Base-by-base conservation (phyloP, 2,329 filamentous ascomycete species). In the Tolypocladium ophioglossoides region DNA sequence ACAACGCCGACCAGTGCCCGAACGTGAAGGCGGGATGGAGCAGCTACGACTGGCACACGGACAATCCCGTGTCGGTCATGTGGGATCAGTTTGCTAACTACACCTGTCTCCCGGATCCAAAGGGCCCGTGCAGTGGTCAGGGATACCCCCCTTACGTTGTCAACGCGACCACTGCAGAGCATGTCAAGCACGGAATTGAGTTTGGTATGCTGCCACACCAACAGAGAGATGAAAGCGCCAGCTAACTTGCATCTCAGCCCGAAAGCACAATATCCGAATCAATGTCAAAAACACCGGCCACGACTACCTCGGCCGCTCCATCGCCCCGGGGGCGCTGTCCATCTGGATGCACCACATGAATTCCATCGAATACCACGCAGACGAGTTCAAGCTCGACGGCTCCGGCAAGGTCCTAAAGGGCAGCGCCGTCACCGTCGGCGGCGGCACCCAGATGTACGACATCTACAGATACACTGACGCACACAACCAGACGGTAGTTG, bases 301-400 rank as follows among this genome's bases (percentile, higher is more conserved):
- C 27, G 74, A 78, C 50, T 74, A 71, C 39, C 60, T 73, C 9
- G 75, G 75, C 2, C 70, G 73, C 2, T 77, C 72, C 8, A 68
- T 69, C n/a, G 74, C 72, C 0, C 72, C 73, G 0, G 78, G 79
- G 1, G 74, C 78, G 0, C 65, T 84, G 1, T 79, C 72, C 1
- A 73, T 81, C 54, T 82, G 78, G 79, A 74, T 71, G 0, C 78
- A 78, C 52, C 64, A 79, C 55, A 66, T 82, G 48, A 71, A 71
- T 24, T 62, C 61, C 6, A 62, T 74, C 2, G 30, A 59, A 1
- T 70, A 72, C 37, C 72, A 71, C 53, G 58, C 71, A 9, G 70
- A 67, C 2, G 54, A 65, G 1, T 76, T 80, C 59, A 66, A 60
- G 22, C 72, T 76, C 37, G 59, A 68, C n/a, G 75, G 73, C 35